Base-by-base conservation (phyloP, 495 filamentous ascomycete genomes). In the Terfezia claveryi region DNA sequence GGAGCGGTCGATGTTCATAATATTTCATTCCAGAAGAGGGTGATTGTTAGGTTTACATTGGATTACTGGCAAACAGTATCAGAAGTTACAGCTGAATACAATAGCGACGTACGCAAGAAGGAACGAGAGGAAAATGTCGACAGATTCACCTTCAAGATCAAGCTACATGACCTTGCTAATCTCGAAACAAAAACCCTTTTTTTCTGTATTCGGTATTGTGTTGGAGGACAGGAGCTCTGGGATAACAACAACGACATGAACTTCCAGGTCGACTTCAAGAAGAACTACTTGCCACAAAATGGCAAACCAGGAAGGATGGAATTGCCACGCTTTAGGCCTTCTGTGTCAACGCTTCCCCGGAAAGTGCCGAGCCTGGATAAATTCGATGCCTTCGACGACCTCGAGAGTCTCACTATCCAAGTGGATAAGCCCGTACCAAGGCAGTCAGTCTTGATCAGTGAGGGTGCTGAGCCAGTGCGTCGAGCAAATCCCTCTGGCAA, bases 21-120 rank as follows among this genome's bases (percentile, higher is more conserved):
- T 66, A 68, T 96, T 17, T 77, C 87, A 0, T 98, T 91, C 70
- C 80, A 93, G 49, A 98, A 98, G 66, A 65, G 71, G 10, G 88
- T 98, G 41, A 77, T 82, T 20, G 87, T 85, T 66, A 78, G 91
- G 32, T 98, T 98, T 65, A 96, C 92, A 0, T 76, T 96, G 55
- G 91, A 98, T 68, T 87, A 88, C 65, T 98, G 91, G 91, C 92
- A 89, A 71, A 98, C 91, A 0, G 88, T 87, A 3, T 98, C 91
- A 1, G 91, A 98, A 65, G 82, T 98, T 4, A 73, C 76, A 44
- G 92, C 87, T 9, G 87, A 94, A 62, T 98, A 77, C 69, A 82
- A 80, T 66, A 76, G 82, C 55, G 84, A 92, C 68, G 74, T 87
- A 37, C 76, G 78, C 10, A 80, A 76, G 41, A 76, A 76, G 55